Conservation (phyloP, 441 rosid species). For the Adansonia madagascariensis region DNA sequence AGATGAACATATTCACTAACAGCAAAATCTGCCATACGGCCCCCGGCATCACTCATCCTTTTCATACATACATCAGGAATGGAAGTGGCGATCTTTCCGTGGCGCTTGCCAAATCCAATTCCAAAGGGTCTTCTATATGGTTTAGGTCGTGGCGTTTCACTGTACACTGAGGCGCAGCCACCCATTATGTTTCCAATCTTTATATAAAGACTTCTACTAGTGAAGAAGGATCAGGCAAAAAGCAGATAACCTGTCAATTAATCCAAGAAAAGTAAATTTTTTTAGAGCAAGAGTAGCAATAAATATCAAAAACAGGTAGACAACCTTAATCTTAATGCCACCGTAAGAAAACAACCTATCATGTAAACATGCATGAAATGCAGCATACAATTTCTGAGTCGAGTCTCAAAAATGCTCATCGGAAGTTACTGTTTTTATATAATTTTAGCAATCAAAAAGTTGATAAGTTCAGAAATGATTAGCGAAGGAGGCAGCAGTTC, state of each 20-base stretch:
- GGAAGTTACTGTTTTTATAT: no score
- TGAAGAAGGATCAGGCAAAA: constrained; percentile 24
- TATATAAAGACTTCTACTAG: background rate
- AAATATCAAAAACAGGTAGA: background rate
- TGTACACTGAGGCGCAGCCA: constrained; percentile 69
- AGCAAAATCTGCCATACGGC: constrained; percentile 50
- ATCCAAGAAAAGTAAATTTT: background rate
- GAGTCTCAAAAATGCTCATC: no score
- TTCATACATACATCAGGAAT: constrained; percentile 53
- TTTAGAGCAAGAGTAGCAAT: no score
- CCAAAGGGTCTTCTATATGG: constrained; percentile 35
- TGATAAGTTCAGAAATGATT: no score
- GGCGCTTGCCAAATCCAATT: constrained; percentile 42
- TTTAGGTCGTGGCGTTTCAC: constrained; percentile 24
- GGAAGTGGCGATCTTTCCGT: constrained; percentile 56
- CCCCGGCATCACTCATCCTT: constrained; percentile 53
- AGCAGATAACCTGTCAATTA: constrained; percentile 22
- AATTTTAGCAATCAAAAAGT: no score
- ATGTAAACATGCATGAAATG: no score
- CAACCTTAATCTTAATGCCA: no score
- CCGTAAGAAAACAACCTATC: no score
- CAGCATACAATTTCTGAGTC: no score
- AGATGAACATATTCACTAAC: constrained; percentile 65
- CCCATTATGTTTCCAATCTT: constrained; percentile 55
- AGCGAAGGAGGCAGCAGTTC: background rate